Conservation (phyloP, 73 alveolate species). For the Paramecium sexaurelia region DNA sequence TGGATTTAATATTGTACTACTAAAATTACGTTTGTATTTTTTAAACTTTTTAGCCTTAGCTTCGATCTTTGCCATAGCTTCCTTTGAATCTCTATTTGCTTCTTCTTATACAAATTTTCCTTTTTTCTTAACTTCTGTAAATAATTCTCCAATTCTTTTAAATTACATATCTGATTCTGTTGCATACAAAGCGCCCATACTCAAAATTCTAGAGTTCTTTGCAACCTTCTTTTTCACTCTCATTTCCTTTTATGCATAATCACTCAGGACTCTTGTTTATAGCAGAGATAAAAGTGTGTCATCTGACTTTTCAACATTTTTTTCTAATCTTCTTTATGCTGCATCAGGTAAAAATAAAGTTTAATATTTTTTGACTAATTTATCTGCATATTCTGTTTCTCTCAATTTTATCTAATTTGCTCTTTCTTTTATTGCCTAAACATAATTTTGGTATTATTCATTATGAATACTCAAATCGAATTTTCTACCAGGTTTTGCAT, state of each 20-base stretch:
- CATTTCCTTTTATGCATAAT: background rate
- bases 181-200: background rate
- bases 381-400: constrained; percentile 34
- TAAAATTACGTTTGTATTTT: background rate
- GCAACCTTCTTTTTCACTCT: background rate
- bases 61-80: background rate
- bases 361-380: constrained; percentile 17
- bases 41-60: background rate
- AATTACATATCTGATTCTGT: background rate
- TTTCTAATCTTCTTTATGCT: background rate
- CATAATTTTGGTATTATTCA: background rate
- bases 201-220: background rate
- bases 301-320: background rate
- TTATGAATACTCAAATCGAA: background rate
- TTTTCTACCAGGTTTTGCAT: background rate
- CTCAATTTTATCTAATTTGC: background rate
- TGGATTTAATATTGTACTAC: background rate
- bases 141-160: background rate
- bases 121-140: background rate
- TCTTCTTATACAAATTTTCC: background rate
- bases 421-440: background rate
- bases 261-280: background rate
- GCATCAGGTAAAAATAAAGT: background rate
- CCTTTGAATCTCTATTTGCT: background rate
- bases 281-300: background rate